A percentile compares a stretch with the other conserved stretches of the same genome.
phyloP scores from a whole-genome alignment of 2,329 filamentous ascomycete species.

The Colletotrichum higginsianum region DNA sequence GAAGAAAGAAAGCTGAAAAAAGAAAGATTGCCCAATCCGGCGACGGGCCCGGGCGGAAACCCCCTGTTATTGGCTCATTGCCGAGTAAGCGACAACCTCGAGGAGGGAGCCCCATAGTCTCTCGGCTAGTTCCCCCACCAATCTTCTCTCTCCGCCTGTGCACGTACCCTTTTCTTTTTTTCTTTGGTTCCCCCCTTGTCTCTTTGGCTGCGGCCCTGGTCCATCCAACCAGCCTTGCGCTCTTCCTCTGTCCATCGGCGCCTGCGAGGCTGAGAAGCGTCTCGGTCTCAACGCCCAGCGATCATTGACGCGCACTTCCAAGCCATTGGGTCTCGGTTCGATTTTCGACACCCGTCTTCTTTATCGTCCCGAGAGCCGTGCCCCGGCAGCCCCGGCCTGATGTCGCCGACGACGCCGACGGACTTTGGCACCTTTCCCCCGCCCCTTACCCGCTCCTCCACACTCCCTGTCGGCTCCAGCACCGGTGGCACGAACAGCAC shows the following conservation, averaged over 20 bases:
- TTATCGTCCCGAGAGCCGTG: neutral
- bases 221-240: slow-evolving; percentile 7
- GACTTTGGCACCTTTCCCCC: slow-evolving; percentile 39
- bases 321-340: slow-evolving; percentile 17
- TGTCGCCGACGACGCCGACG: slow-evolving; percentile 41
- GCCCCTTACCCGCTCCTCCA: slow-evolving; percentile 57
- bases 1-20: neutral
- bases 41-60: neutral
- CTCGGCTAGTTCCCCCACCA: slow-evolving; percentile 28
- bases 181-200: neutral
- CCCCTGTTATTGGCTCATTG: slow-evolving; percentile 2
- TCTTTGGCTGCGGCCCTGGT: neutral
- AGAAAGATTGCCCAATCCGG: slow-evolving; percentile 19
- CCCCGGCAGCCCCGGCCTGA: slow-evolving; percentile 21
- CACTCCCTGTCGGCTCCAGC: slow-evolving; percentile 53
- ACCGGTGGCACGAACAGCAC: slow-evolving; percentile 20
- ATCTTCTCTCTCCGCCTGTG: slow-evolving; percentile 36
- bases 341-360: neutral
- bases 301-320: neutral
- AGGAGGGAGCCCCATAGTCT: neutral
- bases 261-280: slow-evolving; percentile 36
- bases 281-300: slow-evolving; percentile 17
- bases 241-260: slow-evolving; percentile 21
- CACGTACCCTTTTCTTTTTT: slow-evolving; percentile 24
- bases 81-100: neutral